phyloP scores from a whole-genome alignment of 2,329 filamentous ascomycete species.

The Alternaria longipes region DNA sequence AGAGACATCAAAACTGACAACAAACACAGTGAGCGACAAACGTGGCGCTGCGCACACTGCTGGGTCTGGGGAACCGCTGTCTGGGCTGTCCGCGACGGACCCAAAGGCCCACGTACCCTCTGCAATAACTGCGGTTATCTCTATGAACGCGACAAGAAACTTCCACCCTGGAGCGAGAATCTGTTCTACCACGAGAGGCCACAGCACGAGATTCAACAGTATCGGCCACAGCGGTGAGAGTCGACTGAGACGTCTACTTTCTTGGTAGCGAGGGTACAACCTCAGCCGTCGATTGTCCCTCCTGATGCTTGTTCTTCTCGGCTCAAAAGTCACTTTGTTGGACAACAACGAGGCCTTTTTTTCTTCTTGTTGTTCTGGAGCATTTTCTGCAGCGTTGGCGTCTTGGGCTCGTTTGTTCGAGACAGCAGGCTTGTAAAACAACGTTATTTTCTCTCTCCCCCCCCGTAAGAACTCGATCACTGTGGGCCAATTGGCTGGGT shows the following conservation, averaged over 20 bases:
- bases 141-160: conserved; percentile 84
- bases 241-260: not conserved
- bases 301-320: too few relatives aligned
- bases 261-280: too few relatives aligned
- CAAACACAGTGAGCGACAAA: conserved; percentile 70
- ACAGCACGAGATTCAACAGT: conserved; percentile 34
- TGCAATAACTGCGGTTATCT: conserved; percentile 93
- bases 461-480: not conserved
- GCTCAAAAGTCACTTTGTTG: not conserved
- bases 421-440: conserved; percentile 2
- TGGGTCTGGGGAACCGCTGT: conserved; percentile 87
- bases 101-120: conserved; percentile 80
- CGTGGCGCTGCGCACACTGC: conserved; percentile 91
- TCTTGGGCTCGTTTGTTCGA: conserved; percentile 4
- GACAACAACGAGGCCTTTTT: not conserved
- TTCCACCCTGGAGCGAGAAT: conserved; percentile 79
- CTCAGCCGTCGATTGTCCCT: too few relatives aligned
- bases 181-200: conserved; percentile 65
- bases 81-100: conserved; percentile 95
- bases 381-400: conserved; percentile 16
- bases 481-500: not conserved
- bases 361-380: not conserved
- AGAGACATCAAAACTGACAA: conserved; percentile 20
- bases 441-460: not conserved
- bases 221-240: conserved; percentile 28